A percentile compares a stretch with the other conserved stretches of the same genome.
These are phyloP conservation scores for Ambrosia hybrid DNA, from an alignment of 140 eudicot genomes.

Conservation along the genomic window DNA sequence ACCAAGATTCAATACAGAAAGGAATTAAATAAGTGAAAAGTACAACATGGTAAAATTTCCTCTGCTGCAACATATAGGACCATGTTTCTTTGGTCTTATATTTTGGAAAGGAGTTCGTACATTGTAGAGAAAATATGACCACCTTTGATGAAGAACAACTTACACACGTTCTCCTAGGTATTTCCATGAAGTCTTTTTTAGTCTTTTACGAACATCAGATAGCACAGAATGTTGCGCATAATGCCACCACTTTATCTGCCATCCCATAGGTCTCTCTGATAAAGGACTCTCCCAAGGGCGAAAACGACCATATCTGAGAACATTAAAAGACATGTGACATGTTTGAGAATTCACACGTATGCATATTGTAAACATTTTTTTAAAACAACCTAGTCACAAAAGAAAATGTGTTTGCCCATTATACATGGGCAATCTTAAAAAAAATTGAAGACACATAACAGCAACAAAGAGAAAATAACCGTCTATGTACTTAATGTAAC, in stretches of 20 bases:
- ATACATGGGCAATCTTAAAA: neutral
- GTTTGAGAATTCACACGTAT: constrained; percentile 1
- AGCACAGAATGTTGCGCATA: constrained; percentile 71
- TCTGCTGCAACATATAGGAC: constrained; percentile 1
- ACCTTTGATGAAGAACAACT: constrained; percentile 27
- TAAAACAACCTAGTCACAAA: neutral
- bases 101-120: neutral
- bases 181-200: constrained; percentile 86
- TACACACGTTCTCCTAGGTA: constrained; percentile 88
- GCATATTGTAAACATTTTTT: neutral
- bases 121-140: constrained; percentile 3
- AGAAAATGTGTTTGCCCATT: neutral
- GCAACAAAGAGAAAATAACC: constrained; percentile 19
- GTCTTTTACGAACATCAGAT: constrained; percentile 74
- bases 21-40: neutral
- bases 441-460: neutral
- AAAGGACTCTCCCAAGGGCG: constrained; percentile 82
- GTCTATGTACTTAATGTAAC: neutral
- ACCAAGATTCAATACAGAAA: constrained; percentile 13
- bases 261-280: constrained; percentile 57
- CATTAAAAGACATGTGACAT: constrained; percentile 19
- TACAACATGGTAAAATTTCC: too few species aligned
- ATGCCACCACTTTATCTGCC: constrained; percentile 94
- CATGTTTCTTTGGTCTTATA: constrained; percentile 14
- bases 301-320: constrained; percentile 82